Base-by-base conservation (phyloP, 179 eudicot genomes). In the Silene noctiflora region DNA sequence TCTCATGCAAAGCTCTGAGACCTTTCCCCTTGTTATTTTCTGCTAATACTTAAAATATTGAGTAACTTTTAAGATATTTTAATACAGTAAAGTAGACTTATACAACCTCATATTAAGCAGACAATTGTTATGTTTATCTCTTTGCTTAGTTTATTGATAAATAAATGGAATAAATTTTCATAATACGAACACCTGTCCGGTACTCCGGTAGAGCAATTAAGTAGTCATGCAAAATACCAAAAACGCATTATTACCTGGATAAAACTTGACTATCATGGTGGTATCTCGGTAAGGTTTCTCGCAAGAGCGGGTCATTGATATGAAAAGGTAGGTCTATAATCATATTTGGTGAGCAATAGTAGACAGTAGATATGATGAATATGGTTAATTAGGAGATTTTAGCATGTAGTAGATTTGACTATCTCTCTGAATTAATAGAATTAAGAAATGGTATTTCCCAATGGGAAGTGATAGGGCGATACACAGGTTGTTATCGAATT, bases 11-110 rank as follows among this genome's bases (percentile, higher is more conserved):
- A 51, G 62, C 13, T 73, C 19, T n/a, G 55, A 73, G 29, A 53
- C 19, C 24, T 71, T 77, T 77, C 65, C 27, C 55, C 21, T 77
- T 77, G 80, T 71, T 46, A 71, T 62, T 77, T 71, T 77, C n/a
- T 51, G n/a, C 58, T 8, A 51, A 51, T 51, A 51, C 0, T 51
- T 51, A 51, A 51, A 51, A 51, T 51, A 51, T 51, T 51, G n/a
- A 51, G n/a, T 51, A 12, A 16, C 19, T 3, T 51, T 13, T 3
- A 14, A 9, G 25, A 48, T 27, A 19, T 39, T 71, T 65, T 16
- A 29, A 29, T 35, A 69, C 25, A 35, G 42, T 61, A 12, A 7
- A 39, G 46, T 39, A 39, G 46, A 39, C 46, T 39, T 39, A 4
- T 39, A 39, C 46, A 39, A 39, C 46, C 2, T 39, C 71, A 39